A percentile compares a stretch with the other conserved stretches of the same genome.
phyloP scores from a whole-genome alignment of 176 grass and related monocot genomes.

The Musa troglodytarum region DNA sequence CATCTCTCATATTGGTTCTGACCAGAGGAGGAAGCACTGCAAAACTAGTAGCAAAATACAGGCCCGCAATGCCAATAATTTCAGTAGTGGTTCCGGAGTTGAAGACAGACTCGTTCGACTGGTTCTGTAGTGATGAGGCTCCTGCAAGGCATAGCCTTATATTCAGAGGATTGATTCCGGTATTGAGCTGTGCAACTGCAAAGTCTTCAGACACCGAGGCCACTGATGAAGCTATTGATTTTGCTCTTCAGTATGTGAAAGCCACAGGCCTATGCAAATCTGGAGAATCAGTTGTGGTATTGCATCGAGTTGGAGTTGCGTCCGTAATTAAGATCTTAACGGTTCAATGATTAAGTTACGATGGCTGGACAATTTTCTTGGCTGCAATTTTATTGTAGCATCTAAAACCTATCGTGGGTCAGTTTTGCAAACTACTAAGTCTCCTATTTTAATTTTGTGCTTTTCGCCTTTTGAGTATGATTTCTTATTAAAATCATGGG shows the following conservation, averaged over 20 bases:
- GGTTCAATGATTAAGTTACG: neutral
- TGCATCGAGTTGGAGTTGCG: conserved; percentile 7
- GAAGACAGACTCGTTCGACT: conserved; percentile 6
- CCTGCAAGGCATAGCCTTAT: conserved; percentile 18
- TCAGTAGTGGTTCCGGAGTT: conserved; percentile 12
- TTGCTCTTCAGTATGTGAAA: conserved; percentile 16
- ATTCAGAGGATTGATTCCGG: conserved; percentile 13
- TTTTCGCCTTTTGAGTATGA: too few relatives aligned
- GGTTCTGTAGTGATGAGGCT: conserved; percentile 20
- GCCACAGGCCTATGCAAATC: conserved; percentile 12
- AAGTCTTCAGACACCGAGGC: conserved; percentile 11
- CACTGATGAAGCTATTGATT: conserved; percentile 14
- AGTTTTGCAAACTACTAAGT: too few relatives aligned
- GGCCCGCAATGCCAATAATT: neutral
- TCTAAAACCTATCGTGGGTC: too few relatives aligned
- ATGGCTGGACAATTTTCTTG: neutral
- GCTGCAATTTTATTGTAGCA: neutral
- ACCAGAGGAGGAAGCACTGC: conserved; percentile 14
- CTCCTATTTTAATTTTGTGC: too few relatives aligned
- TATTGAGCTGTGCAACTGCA: conserved; percentile 6
- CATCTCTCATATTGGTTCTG: conserved; percentile 8
- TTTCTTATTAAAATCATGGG: too few relatives aligned
- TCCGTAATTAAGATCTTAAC: conserved; percentile 6
- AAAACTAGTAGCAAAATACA: conserved; percentile 8
- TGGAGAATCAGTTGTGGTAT: conserved; percentile 10